phyloP scores from a whole-genome alignment of 148 eudicot species.

The Heliosperma pusillum region DNA sequence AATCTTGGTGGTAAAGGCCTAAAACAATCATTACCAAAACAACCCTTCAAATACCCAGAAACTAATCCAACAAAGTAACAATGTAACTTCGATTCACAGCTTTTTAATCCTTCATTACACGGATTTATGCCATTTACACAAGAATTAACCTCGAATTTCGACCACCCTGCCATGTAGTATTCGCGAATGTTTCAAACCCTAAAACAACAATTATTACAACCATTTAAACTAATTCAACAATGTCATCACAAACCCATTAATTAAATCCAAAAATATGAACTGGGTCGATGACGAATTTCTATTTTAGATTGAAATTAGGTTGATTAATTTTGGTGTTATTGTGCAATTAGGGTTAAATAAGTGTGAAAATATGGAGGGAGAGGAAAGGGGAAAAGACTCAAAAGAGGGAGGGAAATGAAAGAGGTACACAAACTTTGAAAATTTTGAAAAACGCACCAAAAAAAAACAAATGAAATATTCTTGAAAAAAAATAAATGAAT shows the following conservation, averaged over 20 bases:
- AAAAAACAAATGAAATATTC: neutral
- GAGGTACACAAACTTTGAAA: slow-evolving; percentile 15
- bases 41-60: slow-evolving; percentile 28
- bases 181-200: slow-evolving; percentile 36
- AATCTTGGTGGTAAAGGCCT: slow-evolving; percentile 55
- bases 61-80: slow-evolving; percentile 32
- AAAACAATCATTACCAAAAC: slow-evolving; percentile 30
- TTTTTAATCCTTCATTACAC: slow-evolving; percentile 1
- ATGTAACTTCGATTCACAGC: slow-evolving; percentile 26
- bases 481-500: no score
- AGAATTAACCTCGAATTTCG: slow-evolving; percentile 17
- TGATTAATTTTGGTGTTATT: no score
- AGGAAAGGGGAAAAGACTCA: slow-evolving; percentile 6
- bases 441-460: neutral
- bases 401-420: neutral
- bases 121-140: slow-evolving; percentile 42
- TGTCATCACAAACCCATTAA: slow-evolving; percentile 10
- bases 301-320: neutral
- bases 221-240: slow-evolving; percentile 5
- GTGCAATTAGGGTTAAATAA: neutral
- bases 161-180: no score
- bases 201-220: slow-evolving; percentile 19
- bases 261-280: neutral
- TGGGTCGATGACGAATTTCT: slow-evolving; percentile 8
- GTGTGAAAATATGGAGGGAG: slow-evolving; percentile 13